Conservation (phyloP, 2,329 filamentous ascomycete species). For the Scedosporium minutisporum region DNA sequence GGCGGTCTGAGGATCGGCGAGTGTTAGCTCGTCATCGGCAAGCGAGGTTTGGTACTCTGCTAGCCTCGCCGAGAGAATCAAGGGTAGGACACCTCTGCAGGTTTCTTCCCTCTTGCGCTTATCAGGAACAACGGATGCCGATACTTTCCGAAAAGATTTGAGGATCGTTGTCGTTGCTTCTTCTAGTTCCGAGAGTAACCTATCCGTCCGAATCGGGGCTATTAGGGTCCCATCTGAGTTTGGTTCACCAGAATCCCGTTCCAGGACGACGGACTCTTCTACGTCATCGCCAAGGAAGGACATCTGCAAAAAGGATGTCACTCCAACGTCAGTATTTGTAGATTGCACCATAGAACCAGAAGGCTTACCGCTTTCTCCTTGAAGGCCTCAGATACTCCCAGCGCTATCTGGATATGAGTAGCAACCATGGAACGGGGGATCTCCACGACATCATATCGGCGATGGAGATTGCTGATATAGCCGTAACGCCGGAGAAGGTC, state of each 20-base stretch:
- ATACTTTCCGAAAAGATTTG: constrained; percentile 37
- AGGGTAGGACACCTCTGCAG: constrained; percentile 28
- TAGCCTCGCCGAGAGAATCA: constrained; percentile 26
- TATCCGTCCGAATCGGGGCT: constrained; percentile 25
- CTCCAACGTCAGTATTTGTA: not conserved
- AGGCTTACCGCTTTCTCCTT: constrained; percentile 30
- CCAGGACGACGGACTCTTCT: constrained; percentile 66
- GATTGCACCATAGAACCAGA: not conserved
- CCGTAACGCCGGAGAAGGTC: constrained; percentile 80
- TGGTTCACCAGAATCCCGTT: constrained; percentile 43
- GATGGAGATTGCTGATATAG: constrained; percentile 72
- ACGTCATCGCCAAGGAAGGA: constrained; percentile 44
- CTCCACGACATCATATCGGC: constrained; percentile 75
- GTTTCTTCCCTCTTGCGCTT: constrained; percentile 41
- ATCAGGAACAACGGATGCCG: constrained; percentile 31
- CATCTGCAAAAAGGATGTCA: not conserved
- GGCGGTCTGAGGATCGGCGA: constrained; percentile 21
- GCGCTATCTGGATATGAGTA: constrained; percentile 24
- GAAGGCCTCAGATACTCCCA: constrained; percentile 9
- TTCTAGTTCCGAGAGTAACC: constrained; percentile 40
- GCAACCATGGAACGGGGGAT: constrained; percentile 54
- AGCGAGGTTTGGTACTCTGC: constrained; percentile 32
- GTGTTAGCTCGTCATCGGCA: constrained; percentile 25
- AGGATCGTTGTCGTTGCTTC: constrained; percentile 41
- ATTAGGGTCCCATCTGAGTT: constrained; percentile 36